Evolutionary conservation across 2,329 filamentous ascomycete genomes (phyloP).

Genomic region (Juglanconis sp.): DNA sequence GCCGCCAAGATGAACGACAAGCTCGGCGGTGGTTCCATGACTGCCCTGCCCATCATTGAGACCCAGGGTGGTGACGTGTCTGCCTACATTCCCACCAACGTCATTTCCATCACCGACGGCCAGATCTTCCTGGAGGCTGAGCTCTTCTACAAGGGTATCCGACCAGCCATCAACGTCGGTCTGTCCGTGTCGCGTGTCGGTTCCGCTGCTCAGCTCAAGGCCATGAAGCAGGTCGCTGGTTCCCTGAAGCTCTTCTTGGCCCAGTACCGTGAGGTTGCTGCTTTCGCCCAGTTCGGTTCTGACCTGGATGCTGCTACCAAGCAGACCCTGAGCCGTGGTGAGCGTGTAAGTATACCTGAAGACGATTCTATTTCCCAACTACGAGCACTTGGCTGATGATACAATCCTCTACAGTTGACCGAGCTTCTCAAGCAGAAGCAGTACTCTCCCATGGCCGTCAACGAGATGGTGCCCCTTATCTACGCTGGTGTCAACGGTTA

Average conservation of each 20-base stretch:
- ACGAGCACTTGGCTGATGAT: conserved; percentile 20
- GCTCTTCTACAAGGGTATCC: conserved; percentile 99
- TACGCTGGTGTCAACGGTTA: conserved; percentile 98
- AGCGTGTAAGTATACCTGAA: conserved; percentile 70
- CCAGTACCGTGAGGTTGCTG: conserved; percentile 99
- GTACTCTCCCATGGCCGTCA: conserved; percentile 96
- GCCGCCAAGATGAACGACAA: conserved; percentile 98
- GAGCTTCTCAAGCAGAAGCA: conserved; percentile 99
- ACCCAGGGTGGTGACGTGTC: conserved; percentile 99
- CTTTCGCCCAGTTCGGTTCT: conserved; percentile 99
- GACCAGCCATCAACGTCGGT: conserved; percentile 99
- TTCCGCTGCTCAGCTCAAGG: conserved; percentile 98
- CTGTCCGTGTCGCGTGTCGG: conserved; percentile 99
- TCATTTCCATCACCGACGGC: conserved; percentile 99
- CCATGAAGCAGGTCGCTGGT: conserved; percentile 99
- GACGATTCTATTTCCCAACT: conserved; percentile 6
- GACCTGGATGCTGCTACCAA: conserved; percentile 98
- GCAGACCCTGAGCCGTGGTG: conserved; percentile 97
- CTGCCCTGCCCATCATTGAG: conserved; percentile 96
- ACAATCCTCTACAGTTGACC: conserved; percentile 57
- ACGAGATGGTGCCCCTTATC: conserved; percentile 99
- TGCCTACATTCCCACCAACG: conserved; percentile 99
- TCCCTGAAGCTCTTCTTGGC: conserved; percentile 99
- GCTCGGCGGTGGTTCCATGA: conserved; percentile 92
- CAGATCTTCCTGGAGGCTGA: conserved; percentile 99